Evolutionary conservation across 1,284 basidiomycete genomes (phyloP).

Genomic region (Ustilago loliicola): DNA sequence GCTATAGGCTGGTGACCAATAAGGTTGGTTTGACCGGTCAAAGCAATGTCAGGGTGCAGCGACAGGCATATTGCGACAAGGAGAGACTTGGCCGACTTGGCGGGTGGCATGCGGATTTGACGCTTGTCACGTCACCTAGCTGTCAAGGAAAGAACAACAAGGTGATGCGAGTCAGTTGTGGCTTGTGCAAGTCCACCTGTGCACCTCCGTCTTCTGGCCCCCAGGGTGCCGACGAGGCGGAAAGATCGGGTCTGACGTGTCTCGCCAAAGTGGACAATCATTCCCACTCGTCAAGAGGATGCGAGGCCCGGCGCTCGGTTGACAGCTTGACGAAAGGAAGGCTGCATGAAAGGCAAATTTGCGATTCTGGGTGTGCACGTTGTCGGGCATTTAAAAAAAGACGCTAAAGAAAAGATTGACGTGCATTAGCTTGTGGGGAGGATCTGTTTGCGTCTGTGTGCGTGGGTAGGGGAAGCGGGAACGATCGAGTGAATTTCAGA

Average conservation of each 20-base stretch:
- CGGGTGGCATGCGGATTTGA: background rate
- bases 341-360: background rate
- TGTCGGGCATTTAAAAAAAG: constrained; percentile 4
- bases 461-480: background rate
- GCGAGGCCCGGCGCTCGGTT: background rate
- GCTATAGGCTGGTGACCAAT: background rate
- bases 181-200: background rate
- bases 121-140: constrained; percentile 1
- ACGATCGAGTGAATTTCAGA: background rate
- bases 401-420: background rate
- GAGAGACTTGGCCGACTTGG: background rate
- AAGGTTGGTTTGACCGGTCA: background rate
- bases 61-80: background rate
- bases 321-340: background rate
- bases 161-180: constrained; percentile 1
- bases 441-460: background rate
- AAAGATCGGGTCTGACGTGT: background rate
- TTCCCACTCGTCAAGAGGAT: background rate
- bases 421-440: background rate
- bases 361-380: background rate
- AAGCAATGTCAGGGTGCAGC: background rate
- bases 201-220: background rate
- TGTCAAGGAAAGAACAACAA: background rate
- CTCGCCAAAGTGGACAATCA: background rate
- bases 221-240: background rate